Conservation (phyloP, 495 filamentous ascomycete species). For the Halenospora varia region DNA sequence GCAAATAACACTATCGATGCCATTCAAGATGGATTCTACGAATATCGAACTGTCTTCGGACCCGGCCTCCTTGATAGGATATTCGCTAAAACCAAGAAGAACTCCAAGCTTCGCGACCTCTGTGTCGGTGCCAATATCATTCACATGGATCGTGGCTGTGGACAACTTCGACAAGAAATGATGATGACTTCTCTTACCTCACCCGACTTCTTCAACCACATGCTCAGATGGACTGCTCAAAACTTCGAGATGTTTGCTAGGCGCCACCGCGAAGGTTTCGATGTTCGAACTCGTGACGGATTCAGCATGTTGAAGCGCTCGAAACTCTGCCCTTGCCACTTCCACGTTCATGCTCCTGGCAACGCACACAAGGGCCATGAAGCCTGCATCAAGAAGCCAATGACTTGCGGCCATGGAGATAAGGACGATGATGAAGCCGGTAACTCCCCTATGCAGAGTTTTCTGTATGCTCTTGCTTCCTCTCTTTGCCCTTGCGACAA, state of each 20-base stretch:
- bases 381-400: background rate
- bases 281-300: background rate
- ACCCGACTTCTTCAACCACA: background rate
- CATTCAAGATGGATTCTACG: conserved; percentile 8
- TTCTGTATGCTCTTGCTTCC: no score
- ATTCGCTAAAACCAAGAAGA: background rate
- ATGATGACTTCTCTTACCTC: background rate
- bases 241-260: conserved; percentile 7
- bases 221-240: conserved; percentile 8
- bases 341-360: background rate
- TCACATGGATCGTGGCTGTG: conserved; percentile 7
- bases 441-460: no score
- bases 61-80: background rate
- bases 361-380: conserved; percentile 8
- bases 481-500: background rate
- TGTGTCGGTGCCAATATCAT: conserved; percentile 6
- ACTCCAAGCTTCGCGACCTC: conserved; percentile 8
- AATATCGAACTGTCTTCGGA: conserved; percentile 8
- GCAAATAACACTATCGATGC: conserved; percentile 3
- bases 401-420: background rate
- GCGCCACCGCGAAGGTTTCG: background rate
- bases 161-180: conserved; percentile 2
- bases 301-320: conserved; percentile 5
- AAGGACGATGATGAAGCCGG: background rate
- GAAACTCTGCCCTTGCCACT: conserved; percentile 6